Evolutionary conservation across 2,329 filamentous ascomycete genomes (phyloP).

Genomic region (Emmonsiellopsis sp.): DNA sequence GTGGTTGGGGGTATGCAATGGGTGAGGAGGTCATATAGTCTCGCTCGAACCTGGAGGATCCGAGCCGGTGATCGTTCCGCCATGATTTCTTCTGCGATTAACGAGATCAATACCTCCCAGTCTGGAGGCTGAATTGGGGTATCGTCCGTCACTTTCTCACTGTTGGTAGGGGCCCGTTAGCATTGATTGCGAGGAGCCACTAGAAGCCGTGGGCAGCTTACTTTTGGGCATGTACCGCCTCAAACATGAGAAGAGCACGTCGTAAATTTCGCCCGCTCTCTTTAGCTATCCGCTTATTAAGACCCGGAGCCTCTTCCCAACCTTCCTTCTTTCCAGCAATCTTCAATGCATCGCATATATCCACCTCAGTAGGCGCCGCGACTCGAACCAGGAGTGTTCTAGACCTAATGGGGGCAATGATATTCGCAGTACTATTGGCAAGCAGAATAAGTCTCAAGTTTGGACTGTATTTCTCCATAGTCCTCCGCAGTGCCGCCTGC

Average conservation of each 20-base stretch:
- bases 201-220: slow-evolving; percentile 31
- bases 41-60: slow-evolving; percentile 78
- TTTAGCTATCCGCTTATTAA: slow-evolving; percentile 77
- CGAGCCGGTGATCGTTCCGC: slow-evolving; percentile 84
- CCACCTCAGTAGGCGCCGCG: slow-evolving; percentile 71
- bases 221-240: slow-evolving; percentile 96
- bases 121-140: slow-evolving; percentile 91
- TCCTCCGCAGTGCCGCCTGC: slow-evolving; percentile 84
- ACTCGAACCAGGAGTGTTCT: slow-evolving; percentile 86
- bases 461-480: slow-evolving; percentile 98
- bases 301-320: slow-evolving; percentile 63
- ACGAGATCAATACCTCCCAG: slow-evolving; percentile 84
- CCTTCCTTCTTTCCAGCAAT: slow-evolving; percentile 67
- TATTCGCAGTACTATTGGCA: slow-evolving; percentile 94
- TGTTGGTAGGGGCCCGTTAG: slow-evolving; percentile 28
- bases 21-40: slow-evolving; percentile 93
- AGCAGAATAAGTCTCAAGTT: slow-evolving; percentile 86
- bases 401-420: slow-evolving; percentile 95
- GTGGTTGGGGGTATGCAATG: slow-evolving; percentile 95
- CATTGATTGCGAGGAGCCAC: slow-evolving; percentile 1
- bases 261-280: slow-evolving; percentile 88
- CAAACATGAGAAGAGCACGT: slow-evolving; percentile 88
- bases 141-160: slow-evolving; percentile 78
- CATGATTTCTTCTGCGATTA: slow-evolving; percentile 89
- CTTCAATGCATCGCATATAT: slow-evolving; percentile 70